phyloP scores from a whole-genome alignment of 2,329 filamentous ascomycete genomes.

The Aureobasidium pullulans region DNA sequence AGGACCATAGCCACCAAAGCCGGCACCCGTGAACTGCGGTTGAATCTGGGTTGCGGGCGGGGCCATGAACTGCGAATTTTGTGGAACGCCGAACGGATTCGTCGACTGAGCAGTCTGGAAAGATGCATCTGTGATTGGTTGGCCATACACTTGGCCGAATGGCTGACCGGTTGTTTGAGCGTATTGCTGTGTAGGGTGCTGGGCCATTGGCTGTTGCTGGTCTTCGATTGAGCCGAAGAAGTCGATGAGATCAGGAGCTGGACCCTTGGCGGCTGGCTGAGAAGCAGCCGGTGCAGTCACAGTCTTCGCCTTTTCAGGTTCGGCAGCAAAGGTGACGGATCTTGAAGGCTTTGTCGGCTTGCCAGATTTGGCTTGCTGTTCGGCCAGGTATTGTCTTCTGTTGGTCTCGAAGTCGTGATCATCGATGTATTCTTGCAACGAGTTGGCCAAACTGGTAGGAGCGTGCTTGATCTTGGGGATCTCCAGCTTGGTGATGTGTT shows the following conservation, averaged over 20 bases:
- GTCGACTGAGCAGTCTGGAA: conserved; percentile 23
- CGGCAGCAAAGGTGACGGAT: neutral
- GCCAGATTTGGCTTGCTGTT: conserved; percentile 65
- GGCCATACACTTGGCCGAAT: conserved; percentile 24
- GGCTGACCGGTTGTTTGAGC: conserved; percentile 39
- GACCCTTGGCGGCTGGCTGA: conserved; percentile 45
- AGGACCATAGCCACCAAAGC: conserved; percentile 73
- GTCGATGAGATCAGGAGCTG: conserved; percentile 76
- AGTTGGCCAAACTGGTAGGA: conserved; percentile 79
- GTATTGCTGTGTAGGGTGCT: conserved; percentile 24
- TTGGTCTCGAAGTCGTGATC: conserved; percentile 95
- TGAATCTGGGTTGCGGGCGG: conserved; percentile 45
- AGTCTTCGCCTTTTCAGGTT: neutral
- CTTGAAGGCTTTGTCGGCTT: conserved; percentile 26
- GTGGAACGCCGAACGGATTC: conserved; percentile 34
- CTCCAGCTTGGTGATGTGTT: conserved; percentile 84
- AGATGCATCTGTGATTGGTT: conserved; percentile 16
- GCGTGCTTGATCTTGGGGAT: conserved; percentile 97
- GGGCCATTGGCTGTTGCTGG: conserved; percentile 60
- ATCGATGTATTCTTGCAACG: conserved; percentile 88
- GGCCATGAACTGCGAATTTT: conserved; percentile 28
- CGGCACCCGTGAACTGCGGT: conserved; percentile 61
- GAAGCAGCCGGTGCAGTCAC: conserved; percentile 25
- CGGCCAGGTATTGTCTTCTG: conserved; percentile 80
- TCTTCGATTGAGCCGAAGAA: conserved; percentile 93